Base-by-base conservation (phyloP, 2,329 filamentous ascomycete genomes). In the Anthostomella pinea region DNA sequence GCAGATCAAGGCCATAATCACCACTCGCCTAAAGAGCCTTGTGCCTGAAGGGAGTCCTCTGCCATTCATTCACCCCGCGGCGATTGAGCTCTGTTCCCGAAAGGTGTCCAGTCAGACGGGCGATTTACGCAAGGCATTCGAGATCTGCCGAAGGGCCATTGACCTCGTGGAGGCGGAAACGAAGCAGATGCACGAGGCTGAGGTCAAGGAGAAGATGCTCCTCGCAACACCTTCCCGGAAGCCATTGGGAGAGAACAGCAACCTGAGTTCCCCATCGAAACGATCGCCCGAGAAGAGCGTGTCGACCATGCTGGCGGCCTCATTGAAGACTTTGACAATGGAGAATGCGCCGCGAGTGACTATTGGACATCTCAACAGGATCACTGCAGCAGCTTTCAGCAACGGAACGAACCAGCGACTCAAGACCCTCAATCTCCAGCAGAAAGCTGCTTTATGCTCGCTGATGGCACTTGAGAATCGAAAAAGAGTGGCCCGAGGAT, bases 61-160 rank as follows among this genome's bases (percentile, higher is more conserved):
- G 3, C 93, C 93, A 0, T 95, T 97, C 56, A 79, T 98, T 41
- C 91, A 97, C 55, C 91, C 91, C 1, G 87, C 88, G 9, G 93
- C 93, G 13, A 89, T 98, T 51, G 87, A 94, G 55, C 81, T 98
- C 28, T 95, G 91, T 60, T 85, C 93, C 6, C 87, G 93, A 60
- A 98, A 97, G 61, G 87, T 98, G 11, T 85, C 93, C 4, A 88
- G 85, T 35, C 91, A 97, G 60, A 95, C 88, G 0, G 93, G 93
- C 27, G 93, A 98, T 61, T 65, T 98, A 31, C 86, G 93, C 43
- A 95, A 95, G 63, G 91, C 90, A 0, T 96, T 97, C 54, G 91
- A 96, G 62, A 87, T 98, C 41, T 89, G 91, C 61, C 84, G 88
- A 30, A 81, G 88, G 35, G 88, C 90, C 3, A 81, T 98, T 38